Evolutionary conservation across 768 basidiomycete species (phyloP).

Genomic region (Trametes cinnabarina): DNA sequence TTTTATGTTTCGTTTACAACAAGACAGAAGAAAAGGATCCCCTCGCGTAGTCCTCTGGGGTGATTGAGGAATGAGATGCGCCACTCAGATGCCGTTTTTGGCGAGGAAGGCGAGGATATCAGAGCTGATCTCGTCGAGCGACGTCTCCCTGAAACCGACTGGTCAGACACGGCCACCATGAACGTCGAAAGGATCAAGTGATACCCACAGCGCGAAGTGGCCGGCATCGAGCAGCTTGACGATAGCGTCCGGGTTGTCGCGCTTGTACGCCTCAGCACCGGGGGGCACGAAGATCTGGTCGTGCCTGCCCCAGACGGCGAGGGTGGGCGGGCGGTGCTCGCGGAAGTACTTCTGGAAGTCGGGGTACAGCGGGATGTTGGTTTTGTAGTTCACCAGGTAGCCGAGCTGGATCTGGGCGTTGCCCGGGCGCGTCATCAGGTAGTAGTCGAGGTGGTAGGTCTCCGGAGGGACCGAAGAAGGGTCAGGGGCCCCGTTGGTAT

Average conservation of each 20-base stretch:
- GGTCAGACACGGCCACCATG: background rate
- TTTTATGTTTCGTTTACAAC: no score
- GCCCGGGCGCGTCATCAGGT: slow-evolving; percentile 38
- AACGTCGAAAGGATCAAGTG: no score
- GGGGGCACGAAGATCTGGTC: slow-evolving; percentile 43
- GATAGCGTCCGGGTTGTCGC: slow-evolving; percentile 36
- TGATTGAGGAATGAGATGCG: no score
- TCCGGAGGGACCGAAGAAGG: slow-evolving; percentile 38
- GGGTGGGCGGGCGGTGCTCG: slow-evolving; percentile 37
- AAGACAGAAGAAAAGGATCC: no score
- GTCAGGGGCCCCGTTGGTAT: slow-evolving; percentile 35
- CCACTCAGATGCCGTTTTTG: slow-evolving; percentile 14
- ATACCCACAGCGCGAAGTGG: slow-evolving; percentile 41
- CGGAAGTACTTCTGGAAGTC: slow-evolving; percentile 44
- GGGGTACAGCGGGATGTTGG: slow-evolving; percentile 44
- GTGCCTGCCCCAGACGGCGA: slow-evolving; percentile 49
- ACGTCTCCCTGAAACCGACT: slow-evolving; percentile 16
- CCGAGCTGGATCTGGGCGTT: slow-evolving; percentile 44
- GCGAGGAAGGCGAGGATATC: slow-evolving; percentile 34
- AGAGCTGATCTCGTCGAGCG: slow-evolving; percentile 36
- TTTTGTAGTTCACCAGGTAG: slow-evolving; percentile 41
- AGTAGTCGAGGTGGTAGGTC: slow-evolving; percentile 43
- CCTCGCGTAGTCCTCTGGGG: no score
- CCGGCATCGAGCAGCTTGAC: slow-evolving; percentile 42
- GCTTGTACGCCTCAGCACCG: slow-evolving; percentile 46